Conservation (phyloP, 2,329 filamentous ascomycete species). For the Coniochaeta sp. region DNA sequence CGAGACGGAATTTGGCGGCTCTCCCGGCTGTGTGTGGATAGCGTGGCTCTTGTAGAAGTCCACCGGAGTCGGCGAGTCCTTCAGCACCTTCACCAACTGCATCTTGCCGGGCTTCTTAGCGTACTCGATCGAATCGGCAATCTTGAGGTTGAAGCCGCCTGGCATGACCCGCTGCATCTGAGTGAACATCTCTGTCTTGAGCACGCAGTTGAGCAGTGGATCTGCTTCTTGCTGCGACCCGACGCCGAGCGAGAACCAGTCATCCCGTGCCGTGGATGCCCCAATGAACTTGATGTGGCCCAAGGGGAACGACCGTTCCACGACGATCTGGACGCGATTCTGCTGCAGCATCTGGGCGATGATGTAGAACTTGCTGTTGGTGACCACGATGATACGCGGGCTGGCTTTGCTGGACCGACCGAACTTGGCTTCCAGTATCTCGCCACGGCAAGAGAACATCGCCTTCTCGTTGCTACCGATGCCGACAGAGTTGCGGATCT, state of each 20-base stretch:
- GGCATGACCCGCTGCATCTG: constrained; percentile 77
- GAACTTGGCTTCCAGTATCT: constrained; percentile 88
- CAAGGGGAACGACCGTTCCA: constrained; percentile 76
- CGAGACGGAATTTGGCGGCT: constrained; percentile 75
- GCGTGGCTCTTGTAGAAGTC: constrained; percentile 93
- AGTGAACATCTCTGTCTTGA: constrained; percentile 97
- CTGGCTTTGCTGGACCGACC: constrained; percentile 92
- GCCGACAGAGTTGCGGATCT: constrained; percentile 69
- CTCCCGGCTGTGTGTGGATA: constrained; percentile 79
- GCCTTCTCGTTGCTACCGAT: constrained; percentile 66
- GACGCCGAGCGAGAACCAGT: constrained; percentile 92
- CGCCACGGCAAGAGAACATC: constrained; percentile 85
- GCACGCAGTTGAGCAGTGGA: constrained; percentile 83
- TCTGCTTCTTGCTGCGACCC: constrained; percentile 90
- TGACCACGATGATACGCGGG: constrained; percentile 77
- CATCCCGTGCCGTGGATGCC: constrained; percentile 75
- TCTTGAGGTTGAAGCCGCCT: constrained; percentile 73
- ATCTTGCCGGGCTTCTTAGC: constrained; percentile 97
- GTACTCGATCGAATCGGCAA: constrained; percentile 83
- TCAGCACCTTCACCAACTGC: constrained; percentile 80
- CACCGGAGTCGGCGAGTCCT: constrained; percentile 69
- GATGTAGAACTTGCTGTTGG: constrained; percentile 80
- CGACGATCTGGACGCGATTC: constrained; percentile 70
- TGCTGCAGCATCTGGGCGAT: constrained; percentile 79
- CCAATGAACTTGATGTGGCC: constrained; percentile 86